These are phyloP conservation scores for Astrothelium subdiscretum DNA, from an alignment of 495 filamentous ascomycete species.

Conservation along the genomic window DNA sequence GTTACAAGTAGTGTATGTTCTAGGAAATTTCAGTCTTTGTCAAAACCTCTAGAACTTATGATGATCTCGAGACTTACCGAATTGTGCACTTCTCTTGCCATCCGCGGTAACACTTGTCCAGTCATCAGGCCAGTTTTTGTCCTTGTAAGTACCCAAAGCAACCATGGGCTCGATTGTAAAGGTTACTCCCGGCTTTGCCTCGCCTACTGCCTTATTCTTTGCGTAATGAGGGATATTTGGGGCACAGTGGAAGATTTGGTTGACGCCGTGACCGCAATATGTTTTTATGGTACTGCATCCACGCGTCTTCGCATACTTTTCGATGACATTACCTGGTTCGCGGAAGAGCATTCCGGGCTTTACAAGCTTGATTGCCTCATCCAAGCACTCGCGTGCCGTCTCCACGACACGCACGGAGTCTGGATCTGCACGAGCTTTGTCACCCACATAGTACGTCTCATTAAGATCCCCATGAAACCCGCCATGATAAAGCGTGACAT, in stretches of 20 bases:
- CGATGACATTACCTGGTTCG: slow-evolving; percentile 31
- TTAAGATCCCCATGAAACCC: slow-evolving; percentile 35
- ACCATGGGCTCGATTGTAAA: slow-evolving; percentile 39
- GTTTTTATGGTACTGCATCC: slow-evolving; percentile 31
- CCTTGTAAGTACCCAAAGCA: slow-evolving; percentile 28
- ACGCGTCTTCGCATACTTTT: slow-evolving; percentile 29
- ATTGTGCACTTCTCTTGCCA: slow-evolving; percentile 30
- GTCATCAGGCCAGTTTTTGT: slow-evolving; percentile 37
- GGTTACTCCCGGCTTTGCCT: slow-evolving; percentile 32
- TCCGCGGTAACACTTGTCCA: slow-evolving; percentile 35
- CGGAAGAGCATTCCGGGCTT: slow-evolving; percentile 33
- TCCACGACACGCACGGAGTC: slow-evolving; percentile 33
- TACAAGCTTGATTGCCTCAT: slow-evolving; percentile 31
- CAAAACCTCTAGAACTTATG: not conserved
- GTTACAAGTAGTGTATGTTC: slow-evolving; percentile 94
- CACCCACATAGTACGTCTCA: slow-evolving; percentile 35
- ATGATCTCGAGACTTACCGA: slow-evolving; percentile 23
- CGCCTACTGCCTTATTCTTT: slow-evolving; percentile 35
- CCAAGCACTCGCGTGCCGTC: slow-evolving; percentile 28
- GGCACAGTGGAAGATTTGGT: slow-evolving; percentile 32
- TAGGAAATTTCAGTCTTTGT: slow-evolving; percentile 15
- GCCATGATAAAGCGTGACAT: slow-evolving; percentile 32
- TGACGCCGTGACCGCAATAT: slow-evolving; percentile 35
- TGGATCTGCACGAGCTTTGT: slow-evolving; percentile 25
- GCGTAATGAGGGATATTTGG: slow-evolving; percentile 36